Conservation (phyloP, 2,329 filamentous ascomycete species). For the Lachnellula hyalina region DNA sequence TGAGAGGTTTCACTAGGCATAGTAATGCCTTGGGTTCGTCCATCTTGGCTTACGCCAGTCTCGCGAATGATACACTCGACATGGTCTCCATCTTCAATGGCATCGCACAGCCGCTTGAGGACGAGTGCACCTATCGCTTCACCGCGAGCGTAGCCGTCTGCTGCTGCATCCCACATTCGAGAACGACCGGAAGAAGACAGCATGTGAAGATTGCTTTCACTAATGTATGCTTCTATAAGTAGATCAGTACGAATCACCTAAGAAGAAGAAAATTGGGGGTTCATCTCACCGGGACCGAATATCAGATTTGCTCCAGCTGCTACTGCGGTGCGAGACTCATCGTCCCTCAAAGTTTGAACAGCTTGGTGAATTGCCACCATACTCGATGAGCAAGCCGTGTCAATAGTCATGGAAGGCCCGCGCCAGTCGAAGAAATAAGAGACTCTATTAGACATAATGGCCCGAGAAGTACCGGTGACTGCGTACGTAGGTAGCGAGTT, state of each 20-base stretch:
- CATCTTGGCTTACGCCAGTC: conserved; percentile 45
- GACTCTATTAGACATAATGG: conserved; percentile 37
- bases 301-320: conserved; percentile 22
- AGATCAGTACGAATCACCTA: not conserved
- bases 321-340: conserved; percentile 15
- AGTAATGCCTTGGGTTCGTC: conserved; percentile 45
- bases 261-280: not conserved
- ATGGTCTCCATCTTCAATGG: conserved; percentile 50
- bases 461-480: conserved; percentile 30
- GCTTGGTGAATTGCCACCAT: conserved; percentile 33
- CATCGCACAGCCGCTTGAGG: conserved; percentile 49
- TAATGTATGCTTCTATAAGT: conserved; percentile 2
- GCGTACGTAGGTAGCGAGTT: conserved; percentile 31
- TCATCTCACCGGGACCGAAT: conserved; percentile 24
- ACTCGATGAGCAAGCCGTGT: conserved; percentile 37
- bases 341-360: conserved; percentile 13
- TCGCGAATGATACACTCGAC: conserved; percentile 49
- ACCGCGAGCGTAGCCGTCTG: conserved; percentile 21
- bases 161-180: conserved; percentile 36
- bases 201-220: conserved; percentile 39
- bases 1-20: conserved; percentile 46
- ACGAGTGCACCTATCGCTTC: conserved; percentile 56
- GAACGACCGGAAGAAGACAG: conserved; percentile 26
- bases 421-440: conserved; percentile 37
- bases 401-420: conserved; percentile 35